These are phyloP conservation scores for Ceratobasidium papillatum DNA, from an alignment of 1,284 basidiomycete genomes.

Conservation along the genomic window DNA sequence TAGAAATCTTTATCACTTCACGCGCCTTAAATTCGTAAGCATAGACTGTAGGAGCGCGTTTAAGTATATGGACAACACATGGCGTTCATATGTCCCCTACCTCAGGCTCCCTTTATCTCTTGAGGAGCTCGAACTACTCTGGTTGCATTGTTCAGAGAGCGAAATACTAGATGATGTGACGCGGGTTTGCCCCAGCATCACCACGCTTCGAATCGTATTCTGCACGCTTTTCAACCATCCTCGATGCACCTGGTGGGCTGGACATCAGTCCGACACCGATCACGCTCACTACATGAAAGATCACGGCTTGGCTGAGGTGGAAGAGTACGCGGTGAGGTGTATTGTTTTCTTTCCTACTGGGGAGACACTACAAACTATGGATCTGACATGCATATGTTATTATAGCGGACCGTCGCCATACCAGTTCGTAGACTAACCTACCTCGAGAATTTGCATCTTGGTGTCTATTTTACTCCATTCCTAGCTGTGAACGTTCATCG, in stretches of 20 bases:
- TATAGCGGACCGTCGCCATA: background rate
- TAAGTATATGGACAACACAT: background rate
- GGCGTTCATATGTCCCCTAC: background rate
- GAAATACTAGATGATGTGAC: background rate
- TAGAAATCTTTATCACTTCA: background rate
- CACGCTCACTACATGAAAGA: background rate
- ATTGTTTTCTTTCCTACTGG: background rate
- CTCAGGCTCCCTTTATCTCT: background rate
- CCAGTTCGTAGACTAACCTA: background rate
- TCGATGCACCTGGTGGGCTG: background rate
- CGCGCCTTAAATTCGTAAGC: background rate
- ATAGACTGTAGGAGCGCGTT: background rate
- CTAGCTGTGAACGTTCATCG: background rate
- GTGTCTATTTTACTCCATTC: background rate
- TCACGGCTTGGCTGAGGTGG: background rate
- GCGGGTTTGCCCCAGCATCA: conserved; percentile 4
- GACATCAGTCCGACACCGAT: background rate
- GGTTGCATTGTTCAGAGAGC: background rate
- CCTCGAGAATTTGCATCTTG: background rate
- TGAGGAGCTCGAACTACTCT: background rate
- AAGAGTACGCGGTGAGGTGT: background rate
- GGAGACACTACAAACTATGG: background rate
- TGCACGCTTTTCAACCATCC: conserved; percentile 12
- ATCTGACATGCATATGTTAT: background rate
- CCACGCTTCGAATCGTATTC: background rate